Evolutionary conservation across 2,329 filamentous ascomycete species (phyloP).

Genomic region (Aspergillus fructus): DNA sequence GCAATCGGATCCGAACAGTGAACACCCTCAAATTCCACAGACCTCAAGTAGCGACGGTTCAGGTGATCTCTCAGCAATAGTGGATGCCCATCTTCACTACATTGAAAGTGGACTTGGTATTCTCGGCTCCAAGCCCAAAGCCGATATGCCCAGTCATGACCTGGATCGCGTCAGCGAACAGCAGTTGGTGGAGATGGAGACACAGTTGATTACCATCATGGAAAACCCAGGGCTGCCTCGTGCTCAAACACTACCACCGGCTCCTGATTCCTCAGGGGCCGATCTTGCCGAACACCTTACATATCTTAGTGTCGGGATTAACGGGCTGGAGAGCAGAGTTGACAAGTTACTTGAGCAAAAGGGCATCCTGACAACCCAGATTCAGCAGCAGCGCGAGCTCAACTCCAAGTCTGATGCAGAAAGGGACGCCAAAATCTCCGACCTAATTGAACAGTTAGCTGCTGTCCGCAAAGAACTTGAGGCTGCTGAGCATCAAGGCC

Average conservation of each 20-base stretch:
- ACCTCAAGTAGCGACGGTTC: constrained; percentile 26
- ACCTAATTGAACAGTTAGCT: constrained; percentile 49
- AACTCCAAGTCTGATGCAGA: constrained; percentile 78
- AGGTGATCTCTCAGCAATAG: constrained; percentile 27
- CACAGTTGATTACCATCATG: constrained; percentile 62
- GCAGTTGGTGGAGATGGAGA: constrained; percentile 63
- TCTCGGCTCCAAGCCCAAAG: constrained; percentile 54
- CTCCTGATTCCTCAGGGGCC: constrained; percentile 57
- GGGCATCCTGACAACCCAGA: constrained; percentile 81
- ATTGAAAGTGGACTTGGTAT: constrained; percentile 65
- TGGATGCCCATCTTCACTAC: constrained; percentile 66
- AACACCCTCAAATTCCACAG: constrained; percentile 39
- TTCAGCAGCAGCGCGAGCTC: constrained; percentile 91
- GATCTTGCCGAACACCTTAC: constrained; percentile 67
- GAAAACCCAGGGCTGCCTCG: constrained; percentile 43
- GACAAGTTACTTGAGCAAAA: constrained; percentile 82
- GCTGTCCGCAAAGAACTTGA: constrained; percentile 66
- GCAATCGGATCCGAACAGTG: constrained; percentile 34
- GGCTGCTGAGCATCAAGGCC: constrained; percentile 47
- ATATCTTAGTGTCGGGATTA: constrained; percentile 75
- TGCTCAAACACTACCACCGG: constrained; percentile 53
- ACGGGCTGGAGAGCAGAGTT: constrained; percentile 75
- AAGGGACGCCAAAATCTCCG: constrained; percentile 49
- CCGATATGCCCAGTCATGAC: constrained; percentile 4
- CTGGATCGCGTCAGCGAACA: constrained; percentile 49